Conservation (phyloP, 768 basidiomycete species). For the Calocybe gangraenosa region DNA sequence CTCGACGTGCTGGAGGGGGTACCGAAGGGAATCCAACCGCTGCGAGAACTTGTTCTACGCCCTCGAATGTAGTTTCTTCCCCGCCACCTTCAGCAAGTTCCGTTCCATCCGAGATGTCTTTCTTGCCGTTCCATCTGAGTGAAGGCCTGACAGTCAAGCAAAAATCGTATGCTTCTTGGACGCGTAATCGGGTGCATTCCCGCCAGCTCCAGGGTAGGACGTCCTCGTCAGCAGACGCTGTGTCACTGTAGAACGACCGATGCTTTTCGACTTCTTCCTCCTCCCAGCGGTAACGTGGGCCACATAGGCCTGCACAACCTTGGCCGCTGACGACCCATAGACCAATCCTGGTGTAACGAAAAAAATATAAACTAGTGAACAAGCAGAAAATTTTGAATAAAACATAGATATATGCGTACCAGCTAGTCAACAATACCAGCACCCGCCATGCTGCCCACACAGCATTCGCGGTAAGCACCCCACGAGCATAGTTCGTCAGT, state of each 20-base stretch:
- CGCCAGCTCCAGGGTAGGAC: conserved; percentile 64
- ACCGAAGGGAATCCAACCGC: conserved; percentile 48
- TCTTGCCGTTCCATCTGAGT: conserved; percentile 30
- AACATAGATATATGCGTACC: conserved; percentile 32
- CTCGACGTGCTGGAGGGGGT: conserved; percentile 52
- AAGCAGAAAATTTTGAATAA: too few species aligned
- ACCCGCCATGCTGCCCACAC: conserved; percentile 78
- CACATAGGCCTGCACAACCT: conserved; percentile 77
- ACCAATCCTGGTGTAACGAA: conserved; percentile 48
- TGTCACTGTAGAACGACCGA: conserved; percentile 45
- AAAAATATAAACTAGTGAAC: neutral
- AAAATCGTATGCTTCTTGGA: conserved; percentile 80
- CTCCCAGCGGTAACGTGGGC: conserved; percentile 81
- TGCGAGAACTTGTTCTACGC: conserved; percentile 57
- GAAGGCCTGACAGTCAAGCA: conserved; percentile 42
- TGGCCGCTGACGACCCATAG: conserved; percentile 78
- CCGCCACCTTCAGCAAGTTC: conserved; percentile 19
- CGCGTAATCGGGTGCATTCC: conserved; percentile 60
- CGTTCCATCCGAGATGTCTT: conserved; percentile 26
- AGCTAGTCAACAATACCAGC: conserved; percentile 64
- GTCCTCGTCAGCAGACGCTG: conserved; percentile 28
- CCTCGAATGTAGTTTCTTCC: conserved; percentile 36
- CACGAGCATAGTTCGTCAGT: conserved; percentile 73
- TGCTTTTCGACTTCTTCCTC: conserved; percentile 67
- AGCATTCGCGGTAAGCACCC: conserved; percentile 74